Percentiles rank a stretch among this genome's conserved stretches.
Conservation (phyloP, 2,329 filamentous ascomycete genomes). For the Ophiocordyceps robertsii region DNA sequence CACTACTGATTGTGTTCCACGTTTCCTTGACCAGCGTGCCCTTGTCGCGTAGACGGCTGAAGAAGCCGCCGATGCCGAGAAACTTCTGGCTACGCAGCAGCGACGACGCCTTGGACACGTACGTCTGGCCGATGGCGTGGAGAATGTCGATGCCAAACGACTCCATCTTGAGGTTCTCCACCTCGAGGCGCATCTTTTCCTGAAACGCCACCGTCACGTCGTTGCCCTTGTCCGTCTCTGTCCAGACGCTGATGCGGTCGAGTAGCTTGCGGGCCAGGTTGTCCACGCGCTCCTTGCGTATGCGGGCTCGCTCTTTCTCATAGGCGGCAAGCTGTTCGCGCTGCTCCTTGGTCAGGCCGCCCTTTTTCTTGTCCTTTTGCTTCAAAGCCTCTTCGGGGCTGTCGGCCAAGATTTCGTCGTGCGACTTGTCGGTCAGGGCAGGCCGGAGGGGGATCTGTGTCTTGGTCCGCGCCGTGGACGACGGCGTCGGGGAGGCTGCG, state of each 20-base stretch:
- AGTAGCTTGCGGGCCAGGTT: constrained; percentile 74
- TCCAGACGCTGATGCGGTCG: constrained; percentile 87
- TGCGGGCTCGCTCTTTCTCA: constrained; percentile 69
- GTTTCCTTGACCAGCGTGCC: constrained; percentile 94
- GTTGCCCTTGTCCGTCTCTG: constrained; percentile 79
- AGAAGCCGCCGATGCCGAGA: constrained; percentile 90
- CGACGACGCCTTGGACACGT: constrained; percentile 73
- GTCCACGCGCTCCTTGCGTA: constrained; percentile 81
- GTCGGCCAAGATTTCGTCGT: constrained; percentile 26
- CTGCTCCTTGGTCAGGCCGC: constrained; percentile 77
- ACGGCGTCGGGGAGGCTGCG: constrained; percentile 26
- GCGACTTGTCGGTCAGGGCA: constrained; percentile 71
- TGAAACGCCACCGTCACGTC: constrained; percentile 85
- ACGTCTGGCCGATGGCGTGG: constrained; percentile 86
- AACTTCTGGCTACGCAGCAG: constrained; percentile 95
- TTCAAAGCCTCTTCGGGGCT: constrained; percentile 33
- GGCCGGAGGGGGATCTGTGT: constrained; percentile 61
- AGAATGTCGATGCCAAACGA: constrained; percentile 93
- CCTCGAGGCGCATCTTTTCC: constrained; percentile 86
- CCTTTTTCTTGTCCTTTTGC: constrained; percentile 68
- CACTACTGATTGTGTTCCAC: constrained; percentile 93
- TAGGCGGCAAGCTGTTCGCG: constrained; percentile 80
- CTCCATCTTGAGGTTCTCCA: constrained; percentile 98
- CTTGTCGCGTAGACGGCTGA: constrained; percentile 89
- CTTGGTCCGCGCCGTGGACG: constrained; percentile 27